Base-by-base conservation (phyloP, 2,329 filamentous ascomycete species). In the Paecilomyces fulvus region DNA sequence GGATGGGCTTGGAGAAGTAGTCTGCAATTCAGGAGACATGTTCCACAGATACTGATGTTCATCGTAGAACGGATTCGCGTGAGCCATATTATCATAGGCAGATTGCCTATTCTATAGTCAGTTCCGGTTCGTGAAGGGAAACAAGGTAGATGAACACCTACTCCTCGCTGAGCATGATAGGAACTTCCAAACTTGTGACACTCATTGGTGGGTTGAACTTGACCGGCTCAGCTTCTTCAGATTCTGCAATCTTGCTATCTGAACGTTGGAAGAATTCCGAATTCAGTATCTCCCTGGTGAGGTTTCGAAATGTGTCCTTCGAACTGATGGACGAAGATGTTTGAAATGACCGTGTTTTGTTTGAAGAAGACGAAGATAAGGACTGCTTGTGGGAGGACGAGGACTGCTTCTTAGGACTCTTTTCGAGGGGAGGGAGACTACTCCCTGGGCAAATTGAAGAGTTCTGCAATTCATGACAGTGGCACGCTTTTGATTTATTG, bases 121-220 rank as follows among this genome's bases (percentile, higher is more conserved):
- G 63, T 54, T 54, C 51, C 12, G 48, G 6, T 23, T n/a, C 25
- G 17, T 14, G 21, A 51, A 52, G 23, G 14, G 5, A 43, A 30
- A 4, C 31, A 52, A 30, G 48, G 10, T 11, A 20, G 12, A 14
- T 30, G n/a, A 9, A 46, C 10, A 52, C 66, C 61, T 63, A 69
- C 68, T 63, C 64, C 8, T 63, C 61, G 53, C 63, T 58, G 5
- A 65, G 61, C 57, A 69, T 62, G 54, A 69, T 62, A 49, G 68
- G 66, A 12, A 69, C 64, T 51, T 68, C 63, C 56, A 61, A 61
- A 9, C 60, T 61, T 14, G 60, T 46, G 21, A 53, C 30, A 37
- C 25, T 56, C 56, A 62, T 60, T 21, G 55, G 61, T 21, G 55
- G 61, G 43, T 62, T 55, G 55, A 56, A 61, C 17, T 64, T 62